Base-by-base conservation (phyloP, 305 asterid genomes). In the Stenogyne calaminthoides region DNA sequence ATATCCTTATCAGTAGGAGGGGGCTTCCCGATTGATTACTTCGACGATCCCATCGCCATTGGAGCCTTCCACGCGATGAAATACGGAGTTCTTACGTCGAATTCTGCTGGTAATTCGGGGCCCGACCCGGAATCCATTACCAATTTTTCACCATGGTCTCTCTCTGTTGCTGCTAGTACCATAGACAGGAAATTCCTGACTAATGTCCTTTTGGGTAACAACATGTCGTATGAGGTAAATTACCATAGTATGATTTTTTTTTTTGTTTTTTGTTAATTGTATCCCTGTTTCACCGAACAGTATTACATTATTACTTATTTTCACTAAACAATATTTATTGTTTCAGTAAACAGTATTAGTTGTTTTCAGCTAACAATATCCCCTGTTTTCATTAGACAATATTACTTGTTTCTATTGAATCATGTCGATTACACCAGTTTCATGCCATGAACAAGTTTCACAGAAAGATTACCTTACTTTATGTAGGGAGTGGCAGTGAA, bases 31-130 rank as follows among this genome's bases (percentile, higher is more conserved):
- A 1, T 29, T 0, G 79, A 86, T 47, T 89, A 87, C 74, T 91
- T 89, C 12, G 83, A 80, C 0, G 97, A 91, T 77, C 18, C 91
- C 3, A 84, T 87, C 10, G 93, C 97, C 2, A 91, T 88, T 36
- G 97, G 97, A 9, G 89, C 92, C 2, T 89, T 86, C 60, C 96
- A 87, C 36, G 82, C 94, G 6, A 87, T 91, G 94, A 87, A 81
- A 66, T 44, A 78, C 9, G 97, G 97, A 10, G 75, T 91, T 5
- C 81, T 91, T 46, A 88, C 96, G 0, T 89, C 93, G 0, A 82
- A 84, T 66, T 81, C 94, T 6, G 96, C 89, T 0, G 96, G 97
- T 9, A 89, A 91, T 61, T 73, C 83, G 0, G 97, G 97, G 0
- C 96, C 96, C 0, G 62, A 4, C 42, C 65, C 82, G 4, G 44